Evolutionary conservation across 345 rosid species (phyloP).

Genomic region (Sapria himalayana): DNA sequence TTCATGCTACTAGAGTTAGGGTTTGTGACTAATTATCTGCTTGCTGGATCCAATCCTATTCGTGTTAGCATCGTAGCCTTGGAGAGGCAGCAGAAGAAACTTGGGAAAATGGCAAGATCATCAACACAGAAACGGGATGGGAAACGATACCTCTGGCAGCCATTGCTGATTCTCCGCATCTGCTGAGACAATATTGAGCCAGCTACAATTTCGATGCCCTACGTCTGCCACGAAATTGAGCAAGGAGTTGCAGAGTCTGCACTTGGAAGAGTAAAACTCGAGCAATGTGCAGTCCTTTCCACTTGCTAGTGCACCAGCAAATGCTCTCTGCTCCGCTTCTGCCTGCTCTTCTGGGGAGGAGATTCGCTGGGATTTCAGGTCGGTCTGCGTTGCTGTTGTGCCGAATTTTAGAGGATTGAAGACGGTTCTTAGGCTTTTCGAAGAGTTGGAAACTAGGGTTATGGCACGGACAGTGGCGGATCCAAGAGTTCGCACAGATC

Average conservation of each 20-base stretch:
- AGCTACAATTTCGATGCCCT: constrained; percentile 47
- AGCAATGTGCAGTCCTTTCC: constrained; percentile 60
- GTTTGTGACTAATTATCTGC: too few relatives aligned
- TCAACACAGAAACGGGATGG: not conserved
- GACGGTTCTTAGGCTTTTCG: constrained; percentile 13
- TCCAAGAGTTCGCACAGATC: constrained; percentile 42
- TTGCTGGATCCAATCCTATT: too few relatives aligned
- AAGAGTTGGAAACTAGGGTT: constrained; percentile 15
- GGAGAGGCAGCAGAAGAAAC: too few relatives aligned
- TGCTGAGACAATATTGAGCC: constrained; percentile 74
- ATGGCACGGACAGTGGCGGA: constrained; percentile 36
- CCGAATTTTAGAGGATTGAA: constrained; percentile 12
- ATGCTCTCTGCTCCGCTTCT: constrained; percentile 76
- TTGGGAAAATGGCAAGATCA: too few relatives aligned
- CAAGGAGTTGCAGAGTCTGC: constrained; percentile 64
- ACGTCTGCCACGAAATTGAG: constrained; percentile 45
- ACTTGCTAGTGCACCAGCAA: constrained; percentile 59
- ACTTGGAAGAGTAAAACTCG: constrained; percentile 85
- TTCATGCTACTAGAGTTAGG: too few relatives aligned
- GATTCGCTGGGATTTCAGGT: constrained; percentile 13
- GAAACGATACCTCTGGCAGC: constrained; percentile 65
- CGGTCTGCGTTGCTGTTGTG: constrained; percentile 6
- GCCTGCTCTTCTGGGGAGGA: constrained; percentile 48
- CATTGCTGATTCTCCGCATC: constrained; percentile 86
- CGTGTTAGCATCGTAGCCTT: too few relatives aligned